Evolutionary conservation across 352 stramenopile species (phyloP).

Genomic region (Phytophthora hibernalis): DNA sequence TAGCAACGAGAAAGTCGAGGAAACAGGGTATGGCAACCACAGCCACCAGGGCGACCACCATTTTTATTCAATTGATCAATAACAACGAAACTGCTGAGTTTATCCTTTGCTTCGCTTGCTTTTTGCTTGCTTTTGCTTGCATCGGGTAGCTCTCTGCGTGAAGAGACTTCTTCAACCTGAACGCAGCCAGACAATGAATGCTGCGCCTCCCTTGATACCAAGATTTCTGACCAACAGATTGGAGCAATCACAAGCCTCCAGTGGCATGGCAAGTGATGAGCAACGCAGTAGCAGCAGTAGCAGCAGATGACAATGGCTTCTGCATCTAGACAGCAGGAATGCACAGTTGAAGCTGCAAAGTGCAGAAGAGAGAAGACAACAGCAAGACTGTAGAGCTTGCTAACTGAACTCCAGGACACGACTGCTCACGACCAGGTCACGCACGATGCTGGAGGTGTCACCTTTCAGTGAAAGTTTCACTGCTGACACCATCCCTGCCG

Average conservation of each 20-base stretch:
- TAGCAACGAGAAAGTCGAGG: constrained; percentile 26
- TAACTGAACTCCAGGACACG: background rate
- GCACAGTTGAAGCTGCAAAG: background rate
- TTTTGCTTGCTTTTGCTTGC: background rate
- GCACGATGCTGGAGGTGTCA: constrained; percentile 1
- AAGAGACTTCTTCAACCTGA: background rate
- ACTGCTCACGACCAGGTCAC: background rate
- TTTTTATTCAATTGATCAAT: constrained; percentile 32
- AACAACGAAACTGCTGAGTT: constrained; percentile 11
- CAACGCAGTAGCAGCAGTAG: too few relatives aligned
- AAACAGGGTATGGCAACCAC: constrained; percentile 9
- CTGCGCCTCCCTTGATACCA: background rate
- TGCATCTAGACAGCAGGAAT: background rate
- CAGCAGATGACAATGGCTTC: background rate
- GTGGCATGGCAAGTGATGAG: background rate
- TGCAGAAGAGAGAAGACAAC: background rate
- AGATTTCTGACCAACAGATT: background rate
- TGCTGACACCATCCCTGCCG: constrained; percentile 19
- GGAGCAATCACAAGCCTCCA: background rate
- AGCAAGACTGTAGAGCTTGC: background rate
- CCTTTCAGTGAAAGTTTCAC: background rate
- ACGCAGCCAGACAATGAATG: background rate
- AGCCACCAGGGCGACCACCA: constrained; percentile 2
- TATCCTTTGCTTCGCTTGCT: background rate
- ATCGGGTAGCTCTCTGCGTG: too few relatives aligned